Percentiles rank a stretch among this genome's conserved stretches.
These are phyloP conservation scores for Coprinellus micaceus DNA, from an alignment of 768 basidiomycete species.

Conservation along the genomic window DNA sequence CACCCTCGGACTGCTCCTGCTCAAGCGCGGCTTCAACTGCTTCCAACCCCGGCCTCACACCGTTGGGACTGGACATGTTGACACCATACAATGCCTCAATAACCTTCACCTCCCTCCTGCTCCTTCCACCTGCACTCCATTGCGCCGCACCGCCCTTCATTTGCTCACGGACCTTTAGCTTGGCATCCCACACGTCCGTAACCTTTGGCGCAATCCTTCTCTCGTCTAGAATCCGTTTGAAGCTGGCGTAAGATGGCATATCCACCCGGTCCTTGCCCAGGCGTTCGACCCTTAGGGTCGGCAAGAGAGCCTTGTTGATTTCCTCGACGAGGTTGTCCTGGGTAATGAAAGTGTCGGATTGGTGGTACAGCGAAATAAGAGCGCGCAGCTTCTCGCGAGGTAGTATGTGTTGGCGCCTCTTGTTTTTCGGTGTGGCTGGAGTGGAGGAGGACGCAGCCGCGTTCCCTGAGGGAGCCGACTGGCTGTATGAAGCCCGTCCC, in stretches of 20 bases:
- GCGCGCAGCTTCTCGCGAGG: constrained; percentile 63
- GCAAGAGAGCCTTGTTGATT: constrained; percentile 64
- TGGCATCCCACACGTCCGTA: constrained; percentile 7
- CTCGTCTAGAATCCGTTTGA: constrained; percentile 16
- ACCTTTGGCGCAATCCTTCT: constrained; percentile 32
- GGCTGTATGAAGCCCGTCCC: not conserved
- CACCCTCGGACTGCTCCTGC: constrained; percentile 10
- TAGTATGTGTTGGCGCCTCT: constrained; percentile 22
- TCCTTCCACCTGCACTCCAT: constrained; percentile 25
- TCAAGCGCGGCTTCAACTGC: constrained; percentile 36
- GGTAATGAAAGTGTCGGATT: constrained; percentile 67
- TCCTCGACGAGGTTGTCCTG: constrained; percentile 58
- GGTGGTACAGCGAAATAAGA: constrained; percentile 75
- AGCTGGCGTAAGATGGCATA: constrained; percentile 12
- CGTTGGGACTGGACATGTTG: constrained; percentile 20
- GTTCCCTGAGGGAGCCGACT: not conserved
- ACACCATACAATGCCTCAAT: constrained; percentile 54
- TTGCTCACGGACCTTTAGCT: too few species aligned
- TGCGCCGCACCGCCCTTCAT: not conserved
- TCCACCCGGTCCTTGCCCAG: not conserved
- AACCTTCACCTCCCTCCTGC: constrained; percentile 40
- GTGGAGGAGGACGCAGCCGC: not conserved
- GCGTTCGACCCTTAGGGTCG: not conserved
- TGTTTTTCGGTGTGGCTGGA: not conserved
- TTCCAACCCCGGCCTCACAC: constrained; percentile 43